A percentile compares a stretch with the other conserved stretches of the same genome.
phyloP scores from a whole-genome alignment of 192 early-diverging fungal species.

The Coemansia sp. region DNA sequence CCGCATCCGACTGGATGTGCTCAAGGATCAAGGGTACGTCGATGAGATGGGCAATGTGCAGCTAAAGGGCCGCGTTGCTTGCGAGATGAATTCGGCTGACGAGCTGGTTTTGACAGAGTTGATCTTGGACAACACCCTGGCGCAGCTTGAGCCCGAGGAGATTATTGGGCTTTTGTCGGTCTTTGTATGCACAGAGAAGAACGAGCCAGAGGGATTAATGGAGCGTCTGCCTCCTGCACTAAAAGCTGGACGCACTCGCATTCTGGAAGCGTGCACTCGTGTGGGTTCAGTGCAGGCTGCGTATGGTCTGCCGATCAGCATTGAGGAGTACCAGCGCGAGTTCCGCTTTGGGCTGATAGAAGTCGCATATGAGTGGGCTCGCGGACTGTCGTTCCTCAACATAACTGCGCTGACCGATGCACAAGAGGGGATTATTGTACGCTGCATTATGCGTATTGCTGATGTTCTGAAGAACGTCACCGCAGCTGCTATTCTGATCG shows the following conservation, averaged over 20 bases:
- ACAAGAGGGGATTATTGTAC: slow-evolving; percentile 91
- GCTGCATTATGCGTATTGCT: slow-evolving; percentile 89
- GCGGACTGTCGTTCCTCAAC: slow-evolving; percentile 85
- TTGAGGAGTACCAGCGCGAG: slow-evolving; percentile 51
- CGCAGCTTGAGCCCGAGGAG: slow-evolving; percentile 86
- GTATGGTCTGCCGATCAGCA: slow-evolving; percentile 62
- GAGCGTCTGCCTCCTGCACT: slow-evolving; percentile 36
- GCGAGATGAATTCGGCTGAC: slow-evolving; percentile 97
- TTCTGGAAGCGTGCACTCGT: slow-evolving; percentile 65
- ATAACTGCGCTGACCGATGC: slow-evolving; percentile 93
- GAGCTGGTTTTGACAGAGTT: slow-evolving; percentile 93
- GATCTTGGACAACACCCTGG: slow-evolving; percentile 89
- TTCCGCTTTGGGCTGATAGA: slow-evolving; percentile 90
- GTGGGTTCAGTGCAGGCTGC: slow-evolving; percentile 73
- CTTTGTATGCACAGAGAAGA: slow-evolving; percentile 95
- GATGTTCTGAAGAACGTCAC: slow-evolving; percentile 90
- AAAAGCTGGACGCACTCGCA: slow-evolving; percentile 57
- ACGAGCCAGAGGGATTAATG: slow-evolving; percentile 45
- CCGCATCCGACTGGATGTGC: slow-evolving; percentile 80
- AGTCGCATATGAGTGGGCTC: slow-evolving; percentile 97
- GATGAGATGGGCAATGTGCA: slow-evolving; percentile 85
- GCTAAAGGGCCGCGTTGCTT: slow-evolving; percentile 94
- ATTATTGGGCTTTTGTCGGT: slow-evolving; percentile 89
- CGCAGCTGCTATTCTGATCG: slow-evolving; percentile 84
- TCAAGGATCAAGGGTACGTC: slow-evolving; percentile 77